Evolutionary conservation across 2,329 filamentous ascomycete species (phyloP).

Genomic region (Aureobasidium sp.): DNA sequence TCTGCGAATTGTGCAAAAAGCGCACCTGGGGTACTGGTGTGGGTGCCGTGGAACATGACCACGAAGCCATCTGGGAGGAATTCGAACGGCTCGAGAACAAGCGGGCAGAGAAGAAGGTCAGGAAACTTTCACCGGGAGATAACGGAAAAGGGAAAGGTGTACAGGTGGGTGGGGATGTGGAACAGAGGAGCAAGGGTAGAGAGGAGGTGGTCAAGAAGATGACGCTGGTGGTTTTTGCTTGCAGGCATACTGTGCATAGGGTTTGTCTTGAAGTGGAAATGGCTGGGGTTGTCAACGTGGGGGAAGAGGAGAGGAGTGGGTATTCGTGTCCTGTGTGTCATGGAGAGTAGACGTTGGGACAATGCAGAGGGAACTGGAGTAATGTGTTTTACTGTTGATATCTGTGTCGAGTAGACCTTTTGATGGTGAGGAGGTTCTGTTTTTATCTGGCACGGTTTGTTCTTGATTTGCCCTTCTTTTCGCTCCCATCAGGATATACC

Average conservation of each 20-base stretch:
- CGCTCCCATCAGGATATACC: no score
- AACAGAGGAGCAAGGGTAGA: constrained; percentile 28
- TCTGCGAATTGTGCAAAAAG: constrained; percentile 76
- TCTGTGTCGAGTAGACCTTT: not conserved
- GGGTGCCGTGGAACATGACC: constrained; percentile 60
- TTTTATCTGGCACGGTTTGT: no score
- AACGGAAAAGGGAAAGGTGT: constrained; percentile 40
- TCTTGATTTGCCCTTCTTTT: no score
- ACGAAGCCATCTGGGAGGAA: constrained; percentile 18
- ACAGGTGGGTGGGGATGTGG: constrained; percentile 29
- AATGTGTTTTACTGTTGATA: not conserved
- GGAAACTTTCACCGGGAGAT: constrained; percentile 21
- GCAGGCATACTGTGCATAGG: constrained; percentile 62
- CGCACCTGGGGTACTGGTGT: constrained; percentile 85
- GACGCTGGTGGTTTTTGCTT: constrained; percentile 57
- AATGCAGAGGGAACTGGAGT: not conserved
- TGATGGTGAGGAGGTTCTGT: no score
- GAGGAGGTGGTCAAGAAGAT: constrained; percentile 34
- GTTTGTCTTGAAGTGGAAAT: constrained; percentile 50
- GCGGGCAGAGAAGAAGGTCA: constrained; percentile 17
- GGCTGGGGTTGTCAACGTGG: not conserved
- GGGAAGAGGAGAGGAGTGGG: not conserved
- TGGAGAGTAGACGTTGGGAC: not conserved
- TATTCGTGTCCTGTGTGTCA: constrained; percentile 8
- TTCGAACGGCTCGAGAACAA: constrained; percentile 26